Conservation (phyloP, 192 early-diverging fungal species). For the Mortierella claussenii region DNA sequence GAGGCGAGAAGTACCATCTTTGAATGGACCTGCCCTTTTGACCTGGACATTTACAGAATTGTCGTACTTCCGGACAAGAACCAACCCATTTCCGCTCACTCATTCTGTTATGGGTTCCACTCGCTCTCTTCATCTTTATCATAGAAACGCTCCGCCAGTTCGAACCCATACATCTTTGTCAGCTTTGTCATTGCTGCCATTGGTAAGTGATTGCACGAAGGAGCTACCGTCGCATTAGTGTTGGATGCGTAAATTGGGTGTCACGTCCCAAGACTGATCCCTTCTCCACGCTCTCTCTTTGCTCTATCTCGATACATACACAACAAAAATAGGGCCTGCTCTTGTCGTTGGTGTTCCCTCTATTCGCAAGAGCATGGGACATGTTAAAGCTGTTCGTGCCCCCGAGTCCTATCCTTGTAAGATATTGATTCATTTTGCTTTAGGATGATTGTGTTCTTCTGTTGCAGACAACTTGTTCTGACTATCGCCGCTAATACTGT, state of each 20-base stretch:
- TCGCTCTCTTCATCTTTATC: no score
- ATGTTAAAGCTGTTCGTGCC: conserved; percentile 40
- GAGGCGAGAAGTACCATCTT: no score
- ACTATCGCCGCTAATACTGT: no score
- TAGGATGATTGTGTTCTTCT: no score
- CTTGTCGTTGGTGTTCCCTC: conserved; percentile 39
- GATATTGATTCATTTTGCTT: neutral
- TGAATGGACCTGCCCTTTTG: no score
- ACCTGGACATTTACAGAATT: no score
- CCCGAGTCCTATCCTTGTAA: conserved; percentile 49
- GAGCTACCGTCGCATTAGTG: neutral
- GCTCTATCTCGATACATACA: neutral
- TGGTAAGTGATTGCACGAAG: conserved; percentile 13
- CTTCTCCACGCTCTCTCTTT: neutral
- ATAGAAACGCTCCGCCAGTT: conserved; percentile 34
- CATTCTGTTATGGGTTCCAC: no score
- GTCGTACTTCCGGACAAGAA: no score
- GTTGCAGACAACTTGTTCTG: no score
- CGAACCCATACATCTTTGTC: conserved; percentile 53
- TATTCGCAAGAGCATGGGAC: conserved; percentile 41
- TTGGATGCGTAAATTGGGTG: neutral
- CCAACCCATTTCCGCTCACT: no score
- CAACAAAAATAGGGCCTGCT: conserved; percentile 23
- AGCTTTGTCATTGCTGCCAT: conserved; percentile 50
- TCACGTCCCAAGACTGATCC: neutral